A percentile compares a stretch with the other conserved stretches of the same genome.
phyloP scores from a whole-genome alignment of 2,329 filamentous ascomycete species.

The Pyrenophora graminea region DNA sequence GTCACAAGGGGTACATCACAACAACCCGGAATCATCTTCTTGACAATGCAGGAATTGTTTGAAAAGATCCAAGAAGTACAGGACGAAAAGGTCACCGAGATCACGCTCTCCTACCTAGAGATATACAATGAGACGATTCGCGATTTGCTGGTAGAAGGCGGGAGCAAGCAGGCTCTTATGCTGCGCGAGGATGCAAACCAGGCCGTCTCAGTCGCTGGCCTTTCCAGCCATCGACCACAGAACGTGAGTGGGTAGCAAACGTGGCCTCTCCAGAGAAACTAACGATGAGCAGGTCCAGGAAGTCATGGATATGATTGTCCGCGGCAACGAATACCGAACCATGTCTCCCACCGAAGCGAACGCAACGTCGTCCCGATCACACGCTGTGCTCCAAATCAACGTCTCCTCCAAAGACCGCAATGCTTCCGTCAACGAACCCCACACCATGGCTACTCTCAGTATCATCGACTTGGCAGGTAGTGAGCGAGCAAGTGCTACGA shows the following conservation, averaged over 20 bases:
- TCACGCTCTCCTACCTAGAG: constrained; percentile 92
- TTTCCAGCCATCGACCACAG: constrained; percentile 88
- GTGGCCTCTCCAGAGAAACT: constrained; percentile 15
- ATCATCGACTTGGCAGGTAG: constrained; percentile 98
- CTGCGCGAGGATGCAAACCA: constrained; percentile 93
- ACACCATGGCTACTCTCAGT: constrained; percentile 96
- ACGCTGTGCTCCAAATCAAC: constrained; percentile 97
- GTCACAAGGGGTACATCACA: constrained; percentile 71
- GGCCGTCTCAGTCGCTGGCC: constrained; percentile 84
- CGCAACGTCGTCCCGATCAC: constrained; percentile 93
- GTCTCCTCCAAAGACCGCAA: constrained; percentile 92
- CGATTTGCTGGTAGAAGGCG: constrained; percentile 84
- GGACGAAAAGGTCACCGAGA: constrained; percentile 84
- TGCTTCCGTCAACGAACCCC: constrained; percentile 87
- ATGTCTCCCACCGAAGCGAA: constrained; percentile 98
- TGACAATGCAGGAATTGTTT: constrained; percentile 98
- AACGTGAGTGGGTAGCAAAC: constrained; percentile 62
- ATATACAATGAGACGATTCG: constrained; percentile 99
- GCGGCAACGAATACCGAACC: constrained; percentile 90
- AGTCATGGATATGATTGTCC: constrained; percentile 99
- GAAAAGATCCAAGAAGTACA: constrained; percentile 89
- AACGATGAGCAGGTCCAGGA: constrained; percentile 62
- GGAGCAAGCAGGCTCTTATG: constrained; percentile 83
- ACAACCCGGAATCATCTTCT: constrained; percentile 95
- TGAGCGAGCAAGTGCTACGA: constrained; percentile 92